Evolutionary conservation across 1,284 basidiomycete genomes (phyloP).

Genomic region (Coniferiporia weirii): DNA sequence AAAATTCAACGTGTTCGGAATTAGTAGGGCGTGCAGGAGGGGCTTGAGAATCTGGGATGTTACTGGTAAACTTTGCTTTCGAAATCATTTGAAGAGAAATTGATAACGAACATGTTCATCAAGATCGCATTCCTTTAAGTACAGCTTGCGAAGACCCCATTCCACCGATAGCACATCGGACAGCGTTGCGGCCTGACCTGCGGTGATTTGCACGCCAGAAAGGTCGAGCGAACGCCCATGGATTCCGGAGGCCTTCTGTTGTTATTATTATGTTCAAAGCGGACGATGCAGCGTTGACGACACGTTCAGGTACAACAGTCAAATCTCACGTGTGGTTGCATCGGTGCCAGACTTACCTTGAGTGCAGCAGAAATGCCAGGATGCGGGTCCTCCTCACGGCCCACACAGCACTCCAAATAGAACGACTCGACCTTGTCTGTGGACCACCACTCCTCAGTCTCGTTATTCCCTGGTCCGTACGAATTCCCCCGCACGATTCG

Average conservation of each 20-base stretch:
- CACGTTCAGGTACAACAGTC: conserved; percentile 2
- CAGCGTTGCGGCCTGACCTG: conserved; percentile 68
- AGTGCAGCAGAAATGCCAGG: conserved; percentile 63
- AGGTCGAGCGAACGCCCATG: conserved; percentile 70
- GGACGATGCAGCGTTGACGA: not conserved
- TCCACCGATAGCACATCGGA: conserved; percentile 87
- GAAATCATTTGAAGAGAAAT: not conserved
- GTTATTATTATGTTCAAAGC: not conserved
- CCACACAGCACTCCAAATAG: conserved; percentile 75
- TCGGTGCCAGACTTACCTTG: conserved; percentile 45
- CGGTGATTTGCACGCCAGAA: conserved; percentile 69
- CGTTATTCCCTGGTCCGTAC: conserved; percentile 28
- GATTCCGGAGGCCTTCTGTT: conserved; percentile 46
- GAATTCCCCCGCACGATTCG: conserved; percentile 56
- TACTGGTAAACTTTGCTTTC: conserved; percentile 14
- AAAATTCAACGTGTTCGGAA: conserved; percentile 77
- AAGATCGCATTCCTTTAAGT: conserved; percentile 75
- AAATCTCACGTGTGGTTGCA: conserved; percentile 20
- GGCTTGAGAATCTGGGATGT: conserved; percentile 71
- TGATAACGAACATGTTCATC: conserved; percentile 62
- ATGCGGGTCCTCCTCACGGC: conserved; percentile 69
- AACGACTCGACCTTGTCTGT: conserved; percentile 75
- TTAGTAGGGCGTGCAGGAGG: conserved; percentile 84
- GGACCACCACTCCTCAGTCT: conserved; percentile 68
- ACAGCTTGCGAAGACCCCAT: conserved; percentile 81